phyloP scores from a whole-genome alignment of 2,329 filamentous ascomycete genomes.

The Neonectria neomacrospora region DNA sequence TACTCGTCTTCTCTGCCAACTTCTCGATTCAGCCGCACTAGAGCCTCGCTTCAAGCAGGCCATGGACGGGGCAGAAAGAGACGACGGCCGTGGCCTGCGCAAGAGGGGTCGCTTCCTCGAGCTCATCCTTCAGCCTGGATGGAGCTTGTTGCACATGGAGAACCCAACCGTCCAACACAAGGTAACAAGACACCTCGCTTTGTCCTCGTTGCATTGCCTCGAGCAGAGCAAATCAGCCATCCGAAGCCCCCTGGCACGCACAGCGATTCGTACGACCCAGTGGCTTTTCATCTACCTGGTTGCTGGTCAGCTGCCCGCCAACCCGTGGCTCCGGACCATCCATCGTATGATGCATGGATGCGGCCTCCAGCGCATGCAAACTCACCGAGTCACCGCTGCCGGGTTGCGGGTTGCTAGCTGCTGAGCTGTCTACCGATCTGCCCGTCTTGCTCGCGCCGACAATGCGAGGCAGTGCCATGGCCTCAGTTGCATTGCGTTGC shows the following conservation, averaged over 20 bases:
- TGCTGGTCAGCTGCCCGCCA: constrained; percentile 38
- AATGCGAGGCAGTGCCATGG: not conserved
- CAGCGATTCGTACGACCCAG: constrained; percentile 38
- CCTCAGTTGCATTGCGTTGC: constrained; percentile 1
- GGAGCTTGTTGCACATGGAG: not conserved
- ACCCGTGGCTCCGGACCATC: constrained; percentile 16
- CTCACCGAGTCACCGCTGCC: constrained; percentile 28
- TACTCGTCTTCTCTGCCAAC: not conserved
- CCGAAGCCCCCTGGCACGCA: constrained; percentile 26
- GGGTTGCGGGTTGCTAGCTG: not conserved
- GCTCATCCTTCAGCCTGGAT: constrained; percentile 14
- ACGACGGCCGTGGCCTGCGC: not conserved
- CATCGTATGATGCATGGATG: constrained; percentile 42
- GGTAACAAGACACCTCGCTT: constrained; percentile 8
- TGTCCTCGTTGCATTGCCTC: constrained; percentile 20
- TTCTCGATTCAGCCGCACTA: constrained; percentile 4
- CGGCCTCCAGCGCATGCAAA: constrained; percentile 23
- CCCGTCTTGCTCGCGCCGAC: constrained; percentile 7
- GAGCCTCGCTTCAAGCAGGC: constrained; percentile 11
- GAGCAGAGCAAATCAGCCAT: constrained; percentile 14
- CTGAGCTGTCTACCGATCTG: constrained; percentile 19
- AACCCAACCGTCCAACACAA: not conserved
- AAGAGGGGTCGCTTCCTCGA: constrained; percentile 1
- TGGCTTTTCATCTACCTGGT: constrained; percentile 40
- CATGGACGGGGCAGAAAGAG: not conserved